phyloP scores from a whole-genome alignment of 192 early-diverging fungal genomes.

The Rhizoclosmatium sp. region DNA sequence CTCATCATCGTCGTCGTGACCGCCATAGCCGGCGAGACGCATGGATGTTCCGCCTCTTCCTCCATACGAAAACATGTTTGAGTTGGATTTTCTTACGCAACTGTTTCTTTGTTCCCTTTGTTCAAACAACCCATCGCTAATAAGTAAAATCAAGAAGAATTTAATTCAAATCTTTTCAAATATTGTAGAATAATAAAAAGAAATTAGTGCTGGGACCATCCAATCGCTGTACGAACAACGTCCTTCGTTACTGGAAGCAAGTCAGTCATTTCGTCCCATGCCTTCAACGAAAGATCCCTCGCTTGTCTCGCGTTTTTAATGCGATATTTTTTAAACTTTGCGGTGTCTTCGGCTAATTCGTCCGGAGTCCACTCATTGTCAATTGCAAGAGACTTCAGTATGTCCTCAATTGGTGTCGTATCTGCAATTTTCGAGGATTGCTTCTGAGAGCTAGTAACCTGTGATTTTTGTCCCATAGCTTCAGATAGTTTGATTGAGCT shows the following conservation, averaged over 20 bases:
- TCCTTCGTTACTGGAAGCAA: slow-evolving; percentile 33
- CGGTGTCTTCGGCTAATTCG: slow-evolving; percentile 16
- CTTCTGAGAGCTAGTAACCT: not conserved
- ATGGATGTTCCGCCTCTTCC: slow-evolving; percentile 11
- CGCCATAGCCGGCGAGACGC: slow-evolving; percentile 4
- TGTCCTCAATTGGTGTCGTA: slow-evolving; percentile 14
- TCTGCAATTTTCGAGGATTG: not conserved
- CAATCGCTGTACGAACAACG: slow-evolving; percentile 12
- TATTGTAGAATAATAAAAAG: not conserved
- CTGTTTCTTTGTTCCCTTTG: not conserved
- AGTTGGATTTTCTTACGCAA: not conserved
- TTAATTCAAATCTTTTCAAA: not conserved
- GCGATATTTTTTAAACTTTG: slow-evolving; percentile 19
- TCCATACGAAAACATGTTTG: not conserved
- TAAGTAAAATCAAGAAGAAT: slow-evolving; percentile 6
- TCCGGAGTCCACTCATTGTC: slow-evolving; percentile 21
- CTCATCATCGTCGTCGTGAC: not conserved
- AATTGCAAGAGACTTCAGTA: slow-evolving; percentile 2
- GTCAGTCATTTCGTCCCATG: slow-evolving; percentile 31
- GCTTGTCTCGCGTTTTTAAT: slow-evolving; percentile 29
- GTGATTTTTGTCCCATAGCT: not conserved
- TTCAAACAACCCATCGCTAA: too few relatives aligned
- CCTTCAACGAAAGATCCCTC: slow-evolving; percentile 1
- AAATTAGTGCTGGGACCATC: not conserved
- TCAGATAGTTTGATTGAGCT: not conserved